Percentiles rank a stretch among this genome's conserved stretches.
Evolutionary conservation across 1,139 yeast genomes (phyloP).

Genomic region (Pichia sp.): DNA sequence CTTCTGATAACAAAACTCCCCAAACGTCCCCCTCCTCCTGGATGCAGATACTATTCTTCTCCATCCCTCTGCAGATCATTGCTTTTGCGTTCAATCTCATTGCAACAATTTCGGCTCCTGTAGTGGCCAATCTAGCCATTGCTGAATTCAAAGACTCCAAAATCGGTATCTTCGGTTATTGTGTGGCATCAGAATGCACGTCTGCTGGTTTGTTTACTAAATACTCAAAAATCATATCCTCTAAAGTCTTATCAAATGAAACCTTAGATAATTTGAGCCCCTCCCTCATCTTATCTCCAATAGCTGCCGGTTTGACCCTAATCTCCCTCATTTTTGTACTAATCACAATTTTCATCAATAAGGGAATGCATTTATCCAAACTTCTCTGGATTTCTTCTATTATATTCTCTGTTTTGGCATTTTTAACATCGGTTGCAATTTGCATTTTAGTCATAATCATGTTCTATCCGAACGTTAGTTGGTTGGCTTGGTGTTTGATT

Average conservation of each 20-base stretch:
- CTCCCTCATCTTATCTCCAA: conserved; percentile 25
- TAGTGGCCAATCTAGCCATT: conserved; percentile 33
- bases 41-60: conserved; percentile 4
- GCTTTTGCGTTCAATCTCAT: conserved; percentile 38
- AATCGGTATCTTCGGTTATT: conserved; percentile 39
- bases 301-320: conserved; percentile 27
- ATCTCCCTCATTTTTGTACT: conserved; percentile 22
- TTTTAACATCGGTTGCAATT: conserved; percentile 44
- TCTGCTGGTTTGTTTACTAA: conserved; percentile 4
- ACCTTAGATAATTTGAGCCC: conserved; percentile 21
- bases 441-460: conserved; percentile 49
- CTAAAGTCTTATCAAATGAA: conserved; percentile 1
- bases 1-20: too few relatives aligned
- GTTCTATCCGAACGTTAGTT: conserved; percentile 55
- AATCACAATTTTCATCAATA: conserved; percentile 16
- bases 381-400: conserved; percentile 30
- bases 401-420: conserved; percentile 36
- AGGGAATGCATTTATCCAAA: conserved; percentile 12
- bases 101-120: conserved; percentile 43
- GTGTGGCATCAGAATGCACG: conserved; percentile 22
- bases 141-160: conserved; percentile 27
- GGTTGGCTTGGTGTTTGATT: conserved; percentile 65
- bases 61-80: conserved; percentile 27
- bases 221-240: conserved; percentile 16
- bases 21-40: too few relatives aligned